phyloP scores from a whole-genome alignment of 805 yeast genomes.

The Candida xiaguanensis region DNA sequence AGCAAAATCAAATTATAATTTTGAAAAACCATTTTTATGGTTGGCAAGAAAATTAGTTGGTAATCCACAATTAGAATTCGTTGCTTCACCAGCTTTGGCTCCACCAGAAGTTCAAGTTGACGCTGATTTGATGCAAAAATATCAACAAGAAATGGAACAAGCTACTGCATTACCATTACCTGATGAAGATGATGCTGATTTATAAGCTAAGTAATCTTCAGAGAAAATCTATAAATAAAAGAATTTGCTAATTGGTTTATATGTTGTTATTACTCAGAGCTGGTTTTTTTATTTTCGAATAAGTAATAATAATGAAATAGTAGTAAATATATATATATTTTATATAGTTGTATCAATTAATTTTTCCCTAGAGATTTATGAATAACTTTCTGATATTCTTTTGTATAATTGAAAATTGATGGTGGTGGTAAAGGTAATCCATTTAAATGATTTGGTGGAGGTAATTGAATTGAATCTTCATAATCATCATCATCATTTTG shows the following conservation, averaged over 20 bases:
- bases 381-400: conserved; percentile 21
- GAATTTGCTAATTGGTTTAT: neutral
- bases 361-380: neutral
- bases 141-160: conserved; percentile 99
- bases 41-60: conserved; percentile 98
- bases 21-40: conserved; percentile 99
- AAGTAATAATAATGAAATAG: neutral
- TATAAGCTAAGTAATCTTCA: conserved; percentile 53
- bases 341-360: no score
- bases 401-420: conserved; percentile 20
- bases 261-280: neutral
- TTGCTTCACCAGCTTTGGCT: conserved; percentile 98
- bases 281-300: neutral
- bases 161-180: conserved; percentile 99
- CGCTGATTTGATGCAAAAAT: conserved; percentile 93
- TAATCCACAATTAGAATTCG: conserved; percentile 96
- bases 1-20: conserved; percentile 99
- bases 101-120: conserved; percentile 99
- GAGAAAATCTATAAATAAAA: no score
- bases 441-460: conserved; percentile 30
- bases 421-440: conserved; percentile 35
- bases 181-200: conserved; percentile 99
- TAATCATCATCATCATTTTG: conserved; percentile 9
- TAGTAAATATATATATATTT: neutral
- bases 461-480: conserved; percentile 19